phyloP scores from a whole-genome alignment of 2,329 filamentous ascomycete genomes.

The Samsoniella hepiali region DNA sequence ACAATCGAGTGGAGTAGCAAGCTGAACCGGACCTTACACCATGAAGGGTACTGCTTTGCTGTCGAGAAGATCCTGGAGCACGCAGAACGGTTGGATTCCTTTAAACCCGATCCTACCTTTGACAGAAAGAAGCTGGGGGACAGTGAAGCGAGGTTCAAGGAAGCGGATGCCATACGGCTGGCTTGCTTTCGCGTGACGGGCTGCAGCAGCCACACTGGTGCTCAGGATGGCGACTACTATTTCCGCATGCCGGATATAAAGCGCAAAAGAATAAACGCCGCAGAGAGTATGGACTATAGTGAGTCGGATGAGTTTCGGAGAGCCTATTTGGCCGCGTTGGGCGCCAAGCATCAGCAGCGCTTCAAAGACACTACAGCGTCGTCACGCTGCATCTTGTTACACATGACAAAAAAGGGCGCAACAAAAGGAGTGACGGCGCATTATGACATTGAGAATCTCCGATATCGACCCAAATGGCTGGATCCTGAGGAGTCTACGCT shows the following conservation, averaged over 20 bases:
- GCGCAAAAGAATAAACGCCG: too few relatives aligned
- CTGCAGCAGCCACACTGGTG: not conserved
- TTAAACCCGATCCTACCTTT: not conserved
- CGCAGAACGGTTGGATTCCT: not conserved
- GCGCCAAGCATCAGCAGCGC: not conserved
- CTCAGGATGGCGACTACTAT: not conserved
- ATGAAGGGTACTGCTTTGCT: not conserved
- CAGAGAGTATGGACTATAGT: not conserved
- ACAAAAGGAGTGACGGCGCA: not conserved
- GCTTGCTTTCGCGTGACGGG: not conserved
- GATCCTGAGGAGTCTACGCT: not conserved
- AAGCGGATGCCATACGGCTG: not conserved
- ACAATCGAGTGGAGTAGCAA: not conserved
- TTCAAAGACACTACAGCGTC: not conserved
- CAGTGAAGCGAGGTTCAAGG: not conserved
- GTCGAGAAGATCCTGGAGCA: not conserved
- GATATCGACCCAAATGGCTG: not conserved
- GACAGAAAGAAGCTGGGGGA: rapidly evolving
- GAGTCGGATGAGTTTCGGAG: not conserved
- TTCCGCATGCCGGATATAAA: not conserved
- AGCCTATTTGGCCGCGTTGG: not conserved
- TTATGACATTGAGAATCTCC: not conserved
- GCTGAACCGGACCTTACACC: not conserved
- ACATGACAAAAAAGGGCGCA: not conserved
- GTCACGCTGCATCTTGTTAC: rapidly evolving